These are phyloP conservation scores for Ensete glaucum DNA, from an alignment of 176 grass and related monocot species.

Conservation along the genomic window DNA sequence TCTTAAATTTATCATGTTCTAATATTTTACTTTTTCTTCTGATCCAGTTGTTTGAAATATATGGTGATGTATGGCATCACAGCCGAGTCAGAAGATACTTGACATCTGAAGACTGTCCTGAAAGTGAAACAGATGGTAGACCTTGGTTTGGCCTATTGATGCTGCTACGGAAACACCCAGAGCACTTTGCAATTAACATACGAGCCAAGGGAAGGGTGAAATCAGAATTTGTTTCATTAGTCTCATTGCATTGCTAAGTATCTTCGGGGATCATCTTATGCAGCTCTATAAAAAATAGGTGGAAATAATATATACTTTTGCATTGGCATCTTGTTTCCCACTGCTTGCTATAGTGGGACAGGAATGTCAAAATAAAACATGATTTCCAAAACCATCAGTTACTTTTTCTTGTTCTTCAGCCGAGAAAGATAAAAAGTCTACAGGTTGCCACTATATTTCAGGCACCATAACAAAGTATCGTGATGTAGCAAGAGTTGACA, in stretches of 20 bases:
- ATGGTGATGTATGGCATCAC: not conserved
- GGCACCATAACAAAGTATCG: no score
- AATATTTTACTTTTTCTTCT: not conserved
- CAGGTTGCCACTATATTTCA: no score
- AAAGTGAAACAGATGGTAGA: not conserved
- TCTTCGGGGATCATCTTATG: not conserved
- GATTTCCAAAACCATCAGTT: no score
- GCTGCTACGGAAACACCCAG: constrained; percentile 3
- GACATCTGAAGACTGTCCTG: not conserved
- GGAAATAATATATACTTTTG: not conserved
- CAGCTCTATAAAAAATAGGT: not conserved
- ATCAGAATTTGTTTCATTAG: not conserved
- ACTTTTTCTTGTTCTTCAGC: no score
- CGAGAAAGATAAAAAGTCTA: no score
- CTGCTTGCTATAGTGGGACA: no score
- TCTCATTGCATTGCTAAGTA: not conserved
- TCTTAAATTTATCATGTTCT: not conserved
- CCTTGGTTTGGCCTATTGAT: constrained; percentile 9
- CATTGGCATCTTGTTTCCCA: no score
- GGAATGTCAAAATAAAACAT: no score
- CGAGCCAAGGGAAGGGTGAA: not conserved
- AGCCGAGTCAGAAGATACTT: constrained; percentile 7
- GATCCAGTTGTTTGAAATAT: constrained; percentile 5
- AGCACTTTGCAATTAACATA: not conserved
- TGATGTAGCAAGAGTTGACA: no score